Evolutionary conservation across 2,329 filamentous ascomycete genomes (phyloP), one percentile per base, ranked within the genome.

Genomic region (Stachybotrys chlorohalonatus): DNA sequence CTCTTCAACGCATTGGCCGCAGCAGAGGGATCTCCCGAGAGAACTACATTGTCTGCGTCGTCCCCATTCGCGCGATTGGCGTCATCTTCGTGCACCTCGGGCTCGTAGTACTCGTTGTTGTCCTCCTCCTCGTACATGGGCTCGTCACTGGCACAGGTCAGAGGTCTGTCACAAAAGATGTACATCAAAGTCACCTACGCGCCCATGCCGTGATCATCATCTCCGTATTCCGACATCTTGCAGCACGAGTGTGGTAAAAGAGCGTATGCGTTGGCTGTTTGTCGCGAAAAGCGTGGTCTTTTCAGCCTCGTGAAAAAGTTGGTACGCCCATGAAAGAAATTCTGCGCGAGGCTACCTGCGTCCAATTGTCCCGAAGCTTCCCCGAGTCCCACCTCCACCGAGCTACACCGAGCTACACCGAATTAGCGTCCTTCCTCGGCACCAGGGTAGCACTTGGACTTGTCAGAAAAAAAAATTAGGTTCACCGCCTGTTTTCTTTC

Each of bases 101-200:
- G 67, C 15, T 74, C 73, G 66, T 81, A 83, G 66, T 75, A 79
- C 58, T 84, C 80, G 62, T 77, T 75, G 61, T 78, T 77, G 55
- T 85, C 83, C 53, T 87, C 84, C 57, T 90, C 86, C 60, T 92
- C 85, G 75, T 83, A 87, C 65, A 83, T 81, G 65, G 87, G 83
- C 72, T 86, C 83, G 66, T 87, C 85, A 62, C 84, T 87, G 64
- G 36, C 3, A 13, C 36, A 5, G 8, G 36, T 42, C 36, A 42
- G 13, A 42, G 9, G 13, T 42, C 36, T 42, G 36, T 9, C 36
- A 5, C 62, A 45, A 16, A n/a, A 16, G 32, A 49, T 52, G 58
- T 52, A 56, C 56, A 62, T 58, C 61, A 56, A 60, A 54, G 47
- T 42, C 17, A 72, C 79, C 75, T 73, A 84, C 81, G 73, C 78